These are phyloP conservation scores for Ustilago trichophora DNA, from an alignment of 1,284 basidiomycete genomes.

Conservation along the genomic window DNA sequence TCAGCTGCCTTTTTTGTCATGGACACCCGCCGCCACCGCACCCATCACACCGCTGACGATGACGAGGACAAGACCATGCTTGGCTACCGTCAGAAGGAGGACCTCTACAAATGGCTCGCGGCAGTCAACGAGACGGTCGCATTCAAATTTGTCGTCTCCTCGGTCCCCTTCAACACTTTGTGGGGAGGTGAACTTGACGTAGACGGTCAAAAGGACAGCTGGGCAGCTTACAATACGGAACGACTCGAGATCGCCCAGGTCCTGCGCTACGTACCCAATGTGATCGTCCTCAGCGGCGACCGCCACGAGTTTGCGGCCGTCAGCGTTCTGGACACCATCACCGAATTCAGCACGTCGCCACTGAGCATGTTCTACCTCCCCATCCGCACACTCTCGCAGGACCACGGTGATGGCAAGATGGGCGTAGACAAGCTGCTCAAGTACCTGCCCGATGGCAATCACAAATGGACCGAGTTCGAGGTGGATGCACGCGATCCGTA, in stretches of 20 bases:
- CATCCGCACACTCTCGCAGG: constrained; percentile 64
- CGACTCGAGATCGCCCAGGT: constrained; percentile 67
- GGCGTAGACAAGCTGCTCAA: constrained; percentile 75
- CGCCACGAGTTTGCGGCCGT: constrained; percentile 80
- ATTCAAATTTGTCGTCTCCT: constrained; percentile 82
- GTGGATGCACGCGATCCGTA: constrained; percentile 75
- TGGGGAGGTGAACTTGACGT: constrained; percentile 72
- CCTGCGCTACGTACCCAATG: constrained; percentile 74
- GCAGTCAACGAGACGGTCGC: constrained; percentile 78
- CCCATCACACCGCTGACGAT: constrained; percentile 67
- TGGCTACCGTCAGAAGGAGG: constrained; percentile 75
- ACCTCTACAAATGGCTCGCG: constrained; percentile 74
- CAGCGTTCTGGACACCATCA: constrained; percentile 67
- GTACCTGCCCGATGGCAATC: constrained; percentile 68
- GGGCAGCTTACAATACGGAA: constrained; percentile 77
- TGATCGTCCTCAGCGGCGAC: constrained; percentile 73
- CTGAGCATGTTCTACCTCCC: constrained; percentile 70
- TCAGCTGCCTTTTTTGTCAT: constrained; percentile 77
- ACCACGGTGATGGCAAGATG: constrained; percentile 68
- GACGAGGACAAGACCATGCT: constrained; percentile 75
- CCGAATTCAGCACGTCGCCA: constrained; percentile 75
- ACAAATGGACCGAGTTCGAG: constrained; percentile 74
- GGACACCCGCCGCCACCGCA: constrained; percentile 78
- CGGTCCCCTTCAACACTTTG: constrained; percentile 80
- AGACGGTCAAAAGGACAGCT: constrained; percentile 74